These are phyloP conservation scores for Cercospora zeina DNA, from an alignment of 2,329 filamentous ascomycete genomes.

Conservation along the genomic window DNA sequence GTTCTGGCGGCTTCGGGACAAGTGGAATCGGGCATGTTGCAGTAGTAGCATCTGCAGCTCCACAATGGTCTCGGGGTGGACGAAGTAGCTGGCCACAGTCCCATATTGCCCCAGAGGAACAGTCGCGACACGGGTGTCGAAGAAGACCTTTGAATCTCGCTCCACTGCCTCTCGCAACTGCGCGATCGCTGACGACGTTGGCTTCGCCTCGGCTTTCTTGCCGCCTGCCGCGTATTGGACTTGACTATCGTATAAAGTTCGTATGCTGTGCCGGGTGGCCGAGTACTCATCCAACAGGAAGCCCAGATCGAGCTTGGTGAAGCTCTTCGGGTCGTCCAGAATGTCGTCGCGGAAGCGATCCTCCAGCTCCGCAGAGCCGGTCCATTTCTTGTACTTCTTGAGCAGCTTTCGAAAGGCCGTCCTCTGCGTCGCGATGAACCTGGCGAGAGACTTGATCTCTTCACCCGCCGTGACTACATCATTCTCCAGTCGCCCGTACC, in stretches of 20 bases:
- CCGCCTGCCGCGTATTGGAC: slow-evolving; percentile 29
- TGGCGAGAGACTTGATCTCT: slow-evolving; percentile 68
- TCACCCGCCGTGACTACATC: slow-evolving; percentile 62
- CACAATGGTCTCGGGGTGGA: slow-evolving; percentile 56
- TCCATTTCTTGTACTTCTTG: slow-evolving; percentile 90
- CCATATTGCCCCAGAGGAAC: slow-evolving; percentile 50
- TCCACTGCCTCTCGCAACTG: slow-evolving; percentile 45
- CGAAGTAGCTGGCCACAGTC: slow-evolving; percentile 54
- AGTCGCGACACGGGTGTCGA: slow-evolving; percentile 53
- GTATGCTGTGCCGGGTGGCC: slow-evolving; percentile 48
- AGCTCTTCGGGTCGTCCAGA: slow-evolving; percentile 66
- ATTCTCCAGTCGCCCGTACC: slow-evolving; percentile 54
- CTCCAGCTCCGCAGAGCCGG: slow-evolving; percentile 65
- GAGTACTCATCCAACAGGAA: slow-evolving; percentile 53
- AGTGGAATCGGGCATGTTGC: slow-evolving; percentile 50
- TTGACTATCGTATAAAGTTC: slow-evolving; percentile 47
- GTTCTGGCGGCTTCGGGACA: slow-evolving; percentile 35
- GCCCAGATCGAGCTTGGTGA: slow-evolving; percentile 66
- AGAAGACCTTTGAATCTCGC: slow-evolving; percentile 47
- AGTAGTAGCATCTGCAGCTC: slow-evolving; percentile 56
- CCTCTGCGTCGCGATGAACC: slow-evolving; percentile 72
- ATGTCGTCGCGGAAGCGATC: slow-evolving; percentile 67
- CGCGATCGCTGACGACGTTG: slow-evolving; percentile 35
- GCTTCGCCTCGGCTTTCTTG: slow-evolving; percentile 23
- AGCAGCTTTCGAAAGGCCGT: slow-evolving; percentile 78